phyloP scores from a whole-genome alignment of 768 basidiomycete genomes.

The Candolleomyces efflorescens region DNA sequence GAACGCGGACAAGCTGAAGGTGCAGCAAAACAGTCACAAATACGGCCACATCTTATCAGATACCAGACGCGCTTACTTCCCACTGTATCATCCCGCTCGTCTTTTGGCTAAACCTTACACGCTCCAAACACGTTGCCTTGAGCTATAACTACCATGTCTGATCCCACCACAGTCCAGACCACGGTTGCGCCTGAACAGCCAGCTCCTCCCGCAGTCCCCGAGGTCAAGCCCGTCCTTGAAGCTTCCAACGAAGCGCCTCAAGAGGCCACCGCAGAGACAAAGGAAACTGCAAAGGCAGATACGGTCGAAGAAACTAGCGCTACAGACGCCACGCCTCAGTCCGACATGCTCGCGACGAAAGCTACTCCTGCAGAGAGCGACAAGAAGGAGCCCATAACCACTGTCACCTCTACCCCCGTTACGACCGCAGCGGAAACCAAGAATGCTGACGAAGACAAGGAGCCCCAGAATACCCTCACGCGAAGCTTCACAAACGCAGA shows the following conservation, averaged over 20 bases:
- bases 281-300: not conserved
- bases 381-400: slow-evolving; percentile 14
- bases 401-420: slow-evolving; percentile 6
- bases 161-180: not conserved
- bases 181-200: not conserved
- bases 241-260: not conserved
- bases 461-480: slow-evolving; percentile 70
- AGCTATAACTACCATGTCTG: not conserved
- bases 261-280: not conserved
- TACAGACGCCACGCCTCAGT: slow-evolving; percentile 11
- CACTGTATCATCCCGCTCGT: not conserved
- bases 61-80: not conserved
- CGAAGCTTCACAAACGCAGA: slow-evolving; percentile 66
- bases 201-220: not conserved
- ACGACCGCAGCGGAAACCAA: slow-evolving; percentile 9
- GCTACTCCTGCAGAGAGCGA: slow-evolving; percentile 14
- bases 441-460: slow-evolving; percentile 26
- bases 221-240: not conserved
- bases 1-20: slow-evolving; percentile 22
- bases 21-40: slow-evolving; percentile 16
- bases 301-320: not conserved
- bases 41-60: not conserved
- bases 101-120: not conserved
- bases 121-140: not conserved
- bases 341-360: slow-evolving; percentile 10